Evolutionary conservation across 192 early-diverging fungal genomes (phyloP).

Genomic region (Diversispora epigaea): DNA sequence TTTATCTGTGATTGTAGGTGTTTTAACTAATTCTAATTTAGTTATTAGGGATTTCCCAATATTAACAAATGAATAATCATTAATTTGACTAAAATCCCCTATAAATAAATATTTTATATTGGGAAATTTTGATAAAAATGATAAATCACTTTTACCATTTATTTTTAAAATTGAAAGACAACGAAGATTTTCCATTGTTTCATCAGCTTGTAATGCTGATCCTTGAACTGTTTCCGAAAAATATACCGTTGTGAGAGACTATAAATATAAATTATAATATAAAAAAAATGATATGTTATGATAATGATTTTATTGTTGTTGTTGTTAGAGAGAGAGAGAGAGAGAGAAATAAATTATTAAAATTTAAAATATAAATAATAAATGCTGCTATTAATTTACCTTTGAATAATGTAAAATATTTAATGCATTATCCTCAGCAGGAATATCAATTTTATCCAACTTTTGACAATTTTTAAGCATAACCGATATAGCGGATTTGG

Average conservation of each 20-base stretch:
- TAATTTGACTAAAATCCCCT: slow-evolving; percentile 5
- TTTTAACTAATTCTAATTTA: slow-evolving; percentile 1
- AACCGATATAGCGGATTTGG: background rate
- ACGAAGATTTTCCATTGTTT: slow-evolving; percentile 18
- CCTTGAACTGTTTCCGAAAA: slow-evolving; percentile 1
- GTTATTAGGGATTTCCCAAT: background rate
- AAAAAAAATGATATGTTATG: no score
- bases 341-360: no score
- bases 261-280: no score
- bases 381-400: no score
- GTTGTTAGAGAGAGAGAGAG: no score
- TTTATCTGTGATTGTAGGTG: slow-evolving; percentile 17
- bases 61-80: slow-evolving; percentile 13
- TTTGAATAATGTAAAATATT: background rate
- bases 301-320: no score
- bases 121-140: slow-evolving; percentile 13
- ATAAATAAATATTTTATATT: slow-evolving; percentile 12
- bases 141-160: slow-evolving; percentile 20
- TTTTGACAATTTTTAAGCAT: slow-evolving; percentile 15
- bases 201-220: background rate
- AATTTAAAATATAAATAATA: no score
- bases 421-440: background rate
- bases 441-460: slow-evolving; percentile 5
- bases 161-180: slow-evolving; percentile 16
- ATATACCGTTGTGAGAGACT: slow-evolving; percentile 1